phyloP scores from a whole-genome alignment of 2,329 filamentous ascomycete genomes.

The Fusarium acutatum region DNA sequence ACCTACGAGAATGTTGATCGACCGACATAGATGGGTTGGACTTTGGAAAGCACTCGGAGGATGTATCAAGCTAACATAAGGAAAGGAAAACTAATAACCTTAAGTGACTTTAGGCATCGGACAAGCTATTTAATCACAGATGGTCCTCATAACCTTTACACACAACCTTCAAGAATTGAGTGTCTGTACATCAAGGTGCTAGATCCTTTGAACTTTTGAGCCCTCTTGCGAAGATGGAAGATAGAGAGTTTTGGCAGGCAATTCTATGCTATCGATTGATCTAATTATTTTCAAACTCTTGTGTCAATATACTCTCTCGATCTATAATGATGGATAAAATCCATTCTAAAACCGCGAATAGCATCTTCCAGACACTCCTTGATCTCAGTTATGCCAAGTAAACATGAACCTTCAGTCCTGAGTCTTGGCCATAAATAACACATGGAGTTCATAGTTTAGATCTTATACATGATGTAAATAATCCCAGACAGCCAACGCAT shows the following conservation, averaged over 20 bases:
- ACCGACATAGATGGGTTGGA: neutral
- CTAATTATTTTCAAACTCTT: fast-evolving
- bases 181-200: no score
- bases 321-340: neutral
- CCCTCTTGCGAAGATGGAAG: neutral
- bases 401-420: fast-evolving
- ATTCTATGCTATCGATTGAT: neutral
- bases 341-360: neutral
- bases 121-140: neutral
- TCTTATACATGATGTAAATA: neutral
- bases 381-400: neutral
- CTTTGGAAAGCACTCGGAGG: neutral
- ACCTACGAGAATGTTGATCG: neutral
- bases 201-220: neutral
- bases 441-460: neutral
- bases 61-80: no score
- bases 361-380: neutral
- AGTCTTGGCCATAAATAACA: neutral
- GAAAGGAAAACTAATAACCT: neutral
- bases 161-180: neutral
- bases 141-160: no score
- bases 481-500: slow-evolving; percentile 3
- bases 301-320: neutral
- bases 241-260: neutral
- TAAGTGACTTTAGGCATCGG: neutral